A percentile compares a stretch with the other conserved stretches of the same genome.
These are phyloP conservation scores for Teunomyces atbi DNA, from an alignment of 805 yeast genomes.

Conservation along the genomic window DNA sequence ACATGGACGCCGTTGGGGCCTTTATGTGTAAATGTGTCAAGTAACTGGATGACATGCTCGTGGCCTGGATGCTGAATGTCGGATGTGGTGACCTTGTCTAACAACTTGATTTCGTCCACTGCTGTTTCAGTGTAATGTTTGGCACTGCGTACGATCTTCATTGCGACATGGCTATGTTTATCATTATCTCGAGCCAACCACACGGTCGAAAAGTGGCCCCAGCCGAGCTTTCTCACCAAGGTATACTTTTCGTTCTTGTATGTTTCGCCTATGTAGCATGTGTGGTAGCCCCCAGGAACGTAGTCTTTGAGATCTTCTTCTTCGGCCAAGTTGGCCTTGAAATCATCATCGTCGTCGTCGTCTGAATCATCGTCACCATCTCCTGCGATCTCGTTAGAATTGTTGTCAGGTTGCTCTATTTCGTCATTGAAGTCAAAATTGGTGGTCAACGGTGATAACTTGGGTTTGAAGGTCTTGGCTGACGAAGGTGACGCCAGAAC, in stretches of 20 bases:
- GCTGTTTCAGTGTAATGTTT: constrained; percentile 92
- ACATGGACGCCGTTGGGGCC: constrained; percentile 94
- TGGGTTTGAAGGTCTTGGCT: constrained; percentile 36
- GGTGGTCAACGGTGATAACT: constrained; percentile 36
- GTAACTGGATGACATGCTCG: constrained; percentile 70
- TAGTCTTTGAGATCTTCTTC: constrained; percentile 90
- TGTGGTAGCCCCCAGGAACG: constrained; percentile 93
- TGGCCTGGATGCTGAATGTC: constrained; percentile 77
- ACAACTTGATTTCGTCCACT: constrained; percentile 81
- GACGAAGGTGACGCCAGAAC: constrained; percentile 32
- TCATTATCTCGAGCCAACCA: constrained; percentile 75
- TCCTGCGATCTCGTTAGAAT: constrained; percentile 6
- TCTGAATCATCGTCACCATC: constrained; percentile 10
- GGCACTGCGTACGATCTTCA: constrained; percentile 91
- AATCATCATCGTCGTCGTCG: constrained; percentile 24
- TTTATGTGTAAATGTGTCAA: constrained; percentile 79
- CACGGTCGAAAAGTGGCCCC: constrained; percentile 98
- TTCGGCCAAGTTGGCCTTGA: constrained; percentile 41
- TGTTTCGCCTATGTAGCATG: constrained; percentile 83
- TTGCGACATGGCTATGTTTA: constrained; percentile 75
- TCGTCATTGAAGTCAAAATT: constrained; percentile 22
- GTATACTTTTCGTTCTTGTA: constrained; percentile 76
- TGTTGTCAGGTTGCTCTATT: constrained; percentile 5
- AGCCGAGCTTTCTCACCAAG: constrained; percentile 86
- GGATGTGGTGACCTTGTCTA: constrained; percentile 62